Conservation (phyloP, 2,329 filamentous ascomycete species). For the Claviceps cyperi region DNA sequence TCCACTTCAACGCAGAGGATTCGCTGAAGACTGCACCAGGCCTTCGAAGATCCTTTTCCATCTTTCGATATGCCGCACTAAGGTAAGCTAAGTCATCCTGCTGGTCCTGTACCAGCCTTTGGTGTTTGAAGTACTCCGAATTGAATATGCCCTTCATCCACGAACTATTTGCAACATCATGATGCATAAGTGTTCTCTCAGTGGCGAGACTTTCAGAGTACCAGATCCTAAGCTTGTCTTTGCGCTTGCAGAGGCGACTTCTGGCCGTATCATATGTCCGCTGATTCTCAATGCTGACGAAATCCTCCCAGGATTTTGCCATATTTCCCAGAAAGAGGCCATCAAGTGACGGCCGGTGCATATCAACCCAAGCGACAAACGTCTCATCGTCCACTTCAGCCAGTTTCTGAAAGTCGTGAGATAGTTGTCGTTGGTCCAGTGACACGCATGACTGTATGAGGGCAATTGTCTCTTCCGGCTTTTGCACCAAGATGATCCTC, state of each 20-base stretch:
- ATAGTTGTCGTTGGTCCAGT: conserved; percentile 56
- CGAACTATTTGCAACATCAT: conserved; percentile 72
- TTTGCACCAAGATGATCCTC: conserved; percentile 87
- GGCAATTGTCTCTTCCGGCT: conserved; percentile 63
- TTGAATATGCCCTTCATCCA: conserved; percentile 95
- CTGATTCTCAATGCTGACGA: conserved; percentile 68
- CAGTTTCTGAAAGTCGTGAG: conserved; percentile 66
- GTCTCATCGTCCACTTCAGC: conserved; percentile 79
- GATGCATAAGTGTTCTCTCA: conserved; percentile 62
- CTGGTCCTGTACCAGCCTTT: conserved; percentile 78
- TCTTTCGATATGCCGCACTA: conserved; percentile 58
- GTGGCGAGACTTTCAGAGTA: conserved; percentile 50
- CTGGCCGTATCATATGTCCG: conserved; percentile 64
- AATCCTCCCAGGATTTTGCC: conserved; percentile 76
- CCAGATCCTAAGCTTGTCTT: conserved; percentile 74
- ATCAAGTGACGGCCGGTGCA: conserved; percentile 66
- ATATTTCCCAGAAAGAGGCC: conserved; percentile 68
- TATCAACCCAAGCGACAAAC: conserved; percentile 79
- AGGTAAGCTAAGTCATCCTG: conserved; percentile 78
- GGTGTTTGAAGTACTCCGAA: conserved; percentile 83
- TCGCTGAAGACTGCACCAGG: conserved; percentile 71
- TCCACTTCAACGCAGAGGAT: conserved; percentile 58
- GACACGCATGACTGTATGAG: conserved; percentile 60
- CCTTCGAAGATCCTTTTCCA: conserved; percentile 63
- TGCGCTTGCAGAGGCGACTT: conserved; percentile 55